Conservation (phyloP, 352 stramenopile species). For the Phytophthora sp. region DNA sequence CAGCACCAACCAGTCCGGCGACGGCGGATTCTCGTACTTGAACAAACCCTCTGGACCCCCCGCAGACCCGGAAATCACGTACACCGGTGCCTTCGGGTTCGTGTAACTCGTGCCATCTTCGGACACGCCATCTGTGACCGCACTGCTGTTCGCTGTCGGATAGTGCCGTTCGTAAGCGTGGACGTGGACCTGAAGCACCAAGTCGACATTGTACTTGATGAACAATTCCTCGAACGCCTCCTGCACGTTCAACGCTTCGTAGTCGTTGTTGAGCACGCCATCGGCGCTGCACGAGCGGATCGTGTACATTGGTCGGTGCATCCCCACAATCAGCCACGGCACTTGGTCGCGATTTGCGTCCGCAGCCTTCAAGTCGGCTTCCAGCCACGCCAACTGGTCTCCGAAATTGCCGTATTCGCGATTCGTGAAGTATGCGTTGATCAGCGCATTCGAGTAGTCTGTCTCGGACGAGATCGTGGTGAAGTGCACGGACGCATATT, state of each 20-base stretch:
- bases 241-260: constrained; percentile 37
- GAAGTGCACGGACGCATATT: constrained; percentile 64
- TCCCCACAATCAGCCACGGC: constrained; percentile 60
- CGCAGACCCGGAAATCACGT: constrained; percentile 47
- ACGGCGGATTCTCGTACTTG: constrained; percentile 13
- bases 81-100: constrained; percentile 56
- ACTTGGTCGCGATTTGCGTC: constrained; percentile 43
- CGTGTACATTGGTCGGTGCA: constrained; percentile 63
- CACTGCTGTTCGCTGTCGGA: constrained; percentile 34
- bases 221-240: constrained; percentile 61
- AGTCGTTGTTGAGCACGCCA: constrained; percentile 11
- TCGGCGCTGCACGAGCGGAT: constrained; percentile 29
- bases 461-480: constrained; percentile 76
- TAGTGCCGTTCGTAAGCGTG: constrained; percentile 59
- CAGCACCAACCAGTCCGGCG: constrained; percentile 32
- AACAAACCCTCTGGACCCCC: constrained; percentile 40
- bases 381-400: constrained; percentile 57
- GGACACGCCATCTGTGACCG: constrained; percentile 45
- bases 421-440: constrained; percentile 36
- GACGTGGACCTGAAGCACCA: constrained; percentile 53
- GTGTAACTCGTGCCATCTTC: constrained; percentile 36
- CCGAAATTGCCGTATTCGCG: constrained; percentile 38
- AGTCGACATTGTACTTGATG: constrained; percentile 65
- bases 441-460: constrained; percentile 39
- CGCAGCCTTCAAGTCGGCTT: constrained; percentile 51